Evolutionary conservation across 176 grass and related monocot genomes (phyloP).

Genomic region (Avena sativa): DNA sequence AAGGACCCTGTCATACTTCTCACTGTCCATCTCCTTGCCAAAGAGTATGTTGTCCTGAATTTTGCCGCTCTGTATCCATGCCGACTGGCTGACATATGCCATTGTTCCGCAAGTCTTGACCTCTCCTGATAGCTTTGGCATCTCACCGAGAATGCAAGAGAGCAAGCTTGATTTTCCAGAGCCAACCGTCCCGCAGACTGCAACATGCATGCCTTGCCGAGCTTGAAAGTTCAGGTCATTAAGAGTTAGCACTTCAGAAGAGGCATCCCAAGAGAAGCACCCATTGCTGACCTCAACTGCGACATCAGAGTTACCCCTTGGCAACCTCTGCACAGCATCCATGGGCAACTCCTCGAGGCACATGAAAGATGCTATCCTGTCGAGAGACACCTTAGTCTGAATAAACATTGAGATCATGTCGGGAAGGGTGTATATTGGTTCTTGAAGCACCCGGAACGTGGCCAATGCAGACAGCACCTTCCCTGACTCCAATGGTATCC

Average conservation of each 20-base stretch:
- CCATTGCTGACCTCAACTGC: conserved; percentile 55
- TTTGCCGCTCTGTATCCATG: conserved; percentile 31
- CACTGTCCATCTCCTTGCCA: conserved; percentile 42
- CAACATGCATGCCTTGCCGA: conserved; percentile 39
- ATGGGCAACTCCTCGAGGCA: conserved; percentile 43
- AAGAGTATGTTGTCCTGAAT: conserved; percentile 52
- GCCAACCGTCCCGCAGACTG: conserved; percentile 49
- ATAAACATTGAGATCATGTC: conserved; percentile 22
- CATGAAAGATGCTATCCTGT: conserved; percentile 50
- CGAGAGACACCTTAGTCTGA: conserved; percentile 46
- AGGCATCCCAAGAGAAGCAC: conserved; percentile 52
- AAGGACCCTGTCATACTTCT: conserved; percentile 48
- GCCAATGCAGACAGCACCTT: conserved; percentile 49
- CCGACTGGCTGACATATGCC: conserved; percentile 46
- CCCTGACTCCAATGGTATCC: conserved; percentile 48
- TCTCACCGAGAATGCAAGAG: conserved; percentile 35
- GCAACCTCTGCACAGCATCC: conserved; percentile 38
- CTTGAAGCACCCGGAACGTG: conserved; percentile 44
- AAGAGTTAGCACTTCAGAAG: conserved; percentile 30
- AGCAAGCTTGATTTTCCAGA: conserved; percentile 10
- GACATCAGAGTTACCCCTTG: conserved; percentile 45
- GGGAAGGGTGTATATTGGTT: conserved; percentile 46
- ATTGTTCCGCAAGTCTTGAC: conserved; percentile 42
- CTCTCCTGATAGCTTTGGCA: conserved; percentile 49
- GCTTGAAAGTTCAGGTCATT: conserved; percentile 49